Percentiles rank a stretch among this genome's conserved stretches.
Conservation (phyloP, 2,329 filamentous ascomycete genomes). For the Penicillium sclerotigenum region DNA sequence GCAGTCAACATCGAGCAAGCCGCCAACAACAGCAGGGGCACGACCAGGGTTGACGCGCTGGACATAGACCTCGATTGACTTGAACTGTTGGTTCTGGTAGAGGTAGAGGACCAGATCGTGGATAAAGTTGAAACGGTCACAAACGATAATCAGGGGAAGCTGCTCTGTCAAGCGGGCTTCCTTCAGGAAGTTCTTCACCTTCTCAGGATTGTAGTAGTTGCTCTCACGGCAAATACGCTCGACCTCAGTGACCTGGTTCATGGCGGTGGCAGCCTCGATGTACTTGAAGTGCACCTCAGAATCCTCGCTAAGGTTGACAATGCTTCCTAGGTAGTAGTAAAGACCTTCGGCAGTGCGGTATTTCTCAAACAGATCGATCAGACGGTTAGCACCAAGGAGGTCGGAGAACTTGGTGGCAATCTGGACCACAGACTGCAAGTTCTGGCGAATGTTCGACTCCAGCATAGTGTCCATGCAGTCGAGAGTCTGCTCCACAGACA, state of each 20-base stretch:
- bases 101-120: slow-evolving; percentile 94
- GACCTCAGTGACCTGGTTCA: slow-evolving; percentile 91
- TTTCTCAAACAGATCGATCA: slow-evolving; percentile 95
- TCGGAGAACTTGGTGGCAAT: slow-evolving; percentile 98
- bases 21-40: slow-evolving; percentile 89
- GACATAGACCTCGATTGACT: slow-evolving; percentile 97
- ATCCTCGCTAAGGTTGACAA: slow-evolving; percentile 95
- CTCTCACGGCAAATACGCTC: slow-evolving; percentile 96
- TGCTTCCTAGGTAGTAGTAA: slow-evolving; percentile 96
- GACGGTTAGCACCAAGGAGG: slow-evolving; percentile 76
- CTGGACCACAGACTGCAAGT: slow-evolving; percentile 89
- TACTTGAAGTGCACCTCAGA: slow-evolving; percentile 98
- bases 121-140: slow-evolving; percentile 98
- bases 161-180: slow-evolving; percentile 90
- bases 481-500: slow-evolving; percentile 91
- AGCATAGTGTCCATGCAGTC: slow-evolving; percentile 97
- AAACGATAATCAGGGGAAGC: slow-evolving; percentile 94
- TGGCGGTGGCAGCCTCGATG: slow-evolving; percentile 91
- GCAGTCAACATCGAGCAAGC: slow-evolving; percentile 92
- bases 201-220: slow-evolving; percentile 84
- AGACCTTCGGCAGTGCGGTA: slow-evolving; percentile 96
- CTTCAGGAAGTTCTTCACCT: slow-evolving; percentile 99
- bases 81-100: slow-evolving; percentile 99
- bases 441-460: slow-evolving; percentile 93
- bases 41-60: slow-evolving; percentile 91